These are phyloP conservation scores for Pseudocercospora cruenta DNA, from an alignment of 2,329 filamentous ascomycete genomes.

Conservation along the genomic window DNA sequence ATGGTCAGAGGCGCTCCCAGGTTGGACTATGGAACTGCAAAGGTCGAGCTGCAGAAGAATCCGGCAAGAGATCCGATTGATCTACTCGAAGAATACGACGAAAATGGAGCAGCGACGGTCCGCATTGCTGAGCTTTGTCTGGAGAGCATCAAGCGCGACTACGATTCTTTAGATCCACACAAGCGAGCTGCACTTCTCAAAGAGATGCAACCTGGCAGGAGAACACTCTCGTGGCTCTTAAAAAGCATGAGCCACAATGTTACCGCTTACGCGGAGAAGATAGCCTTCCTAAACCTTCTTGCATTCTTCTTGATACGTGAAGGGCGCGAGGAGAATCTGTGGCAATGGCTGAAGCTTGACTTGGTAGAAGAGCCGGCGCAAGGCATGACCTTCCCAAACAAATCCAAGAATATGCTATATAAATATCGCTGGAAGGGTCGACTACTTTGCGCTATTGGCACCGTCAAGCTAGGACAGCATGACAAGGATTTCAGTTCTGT, in stretches of 20 bases:
- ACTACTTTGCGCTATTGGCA: slow-evolving; percentile 24
- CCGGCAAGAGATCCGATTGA: slow-evolving; percentile 42
- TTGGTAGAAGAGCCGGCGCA: slow-evolving; percentile 5
- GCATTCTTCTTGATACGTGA: slow-evolving; percentile 34
- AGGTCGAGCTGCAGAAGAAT: slow-evolving; percentile 32
- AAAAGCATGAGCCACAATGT: slow-evolving; percentile 25
- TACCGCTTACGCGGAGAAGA: slow-evolving; percentile 28
- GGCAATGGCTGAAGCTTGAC: slow-evolving; percentile 36
- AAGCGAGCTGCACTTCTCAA: slow-evolving; percentile 19
- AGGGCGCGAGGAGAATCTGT: slow-evolving; percentile 34
- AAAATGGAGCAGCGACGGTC: slow-evolving; percentile 43
- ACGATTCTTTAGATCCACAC: slow-evolving; percentile 24
- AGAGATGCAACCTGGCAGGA: slow-evolving; percentile 32
- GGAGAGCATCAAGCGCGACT: slow-evolving; percentile 34
- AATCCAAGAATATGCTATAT: slow-evolving; percentile 5
- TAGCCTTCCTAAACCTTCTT: slow-evolving; percentile 28
- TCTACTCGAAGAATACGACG: slow-evolving; percentile 47
- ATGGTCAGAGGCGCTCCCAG: slow-evolving; percentile 36
- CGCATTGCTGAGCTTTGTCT: slow-evolving; percentile 45
- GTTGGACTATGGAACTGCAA: slow-evolving; percentile 30
- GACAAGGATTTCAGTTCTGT: not conserved
- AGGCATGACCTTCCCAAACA: not conserved
- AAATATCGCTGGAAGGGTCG: slow-evolving; percentile 30
- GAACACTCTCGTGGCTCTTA: slow-evolving; percentile 37
- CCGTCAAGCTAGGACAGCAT: not conserved